Percentiles rank a stretch among this genome's conserved stretches.
phyloP scores from a whole-genome alignment of 306 rosid genomes.

The Prunus mira region DNA sequence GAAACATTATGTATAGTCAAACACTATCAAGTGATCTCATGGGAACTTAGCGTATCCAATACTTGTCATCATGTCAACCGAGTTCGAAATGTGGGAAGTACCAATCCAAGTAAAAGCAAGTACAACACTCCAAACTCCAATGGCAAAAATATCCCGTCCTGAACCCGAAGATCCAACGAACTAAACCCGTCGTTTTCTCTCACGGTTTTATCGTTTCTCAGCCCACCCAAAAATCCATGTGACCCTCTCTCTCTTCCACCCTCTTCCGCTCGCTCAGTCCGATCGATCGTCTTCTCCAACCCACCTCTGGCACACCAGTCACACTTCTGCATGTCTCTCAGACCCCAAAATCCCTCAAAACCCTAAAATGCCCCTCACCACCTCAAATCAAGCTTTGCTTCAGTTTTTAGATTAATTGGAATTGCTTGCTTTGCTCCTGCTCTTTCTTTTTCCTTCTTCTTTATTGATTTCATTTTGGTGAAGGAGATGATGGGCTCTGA shows the following conservation, averaged over 20 bases:
- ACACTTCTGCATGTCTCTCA: background rate
- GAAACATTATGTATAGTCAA: too few relatives aligned
- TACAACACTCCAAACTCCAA: background rate
- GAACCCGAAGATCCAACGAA: background rate
- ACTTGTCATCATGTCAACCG: too few relatives aligned
- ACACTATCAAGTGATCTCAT: too few relatives aligned
- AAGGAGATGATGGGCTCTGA: slow-evolving; percentile 85
- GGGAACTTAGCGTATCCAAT: too few relatives aligned
- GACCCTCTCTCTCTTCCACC: background rate
- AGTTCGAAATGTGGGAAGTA: too few relatives aligned
- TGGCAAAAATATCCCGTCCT: background rate
- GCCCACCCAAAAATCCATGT: slow-evolving; percentile 14
- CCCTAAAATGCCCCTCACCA: background rate
- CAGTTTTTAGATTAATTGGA: background rate
- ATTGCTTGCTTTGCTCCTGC: background rate
- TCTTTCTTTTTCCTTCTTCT: background rate
- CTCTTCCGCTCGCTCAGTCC: background rate
- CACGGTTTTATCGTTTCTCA: slow-evolving; percentile 12
- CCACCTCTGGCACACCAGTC: background rate
- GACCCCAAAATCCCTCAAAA: background rate
- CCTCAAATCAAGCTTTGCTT: background rate
- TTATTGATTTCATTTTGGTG: background rate
- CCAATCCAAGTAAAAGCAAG: background rate
- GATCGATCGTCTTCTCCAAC: slow-evolving; percentile 37
- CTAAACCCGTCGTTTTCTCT: background rate